Conservation (phyloP, 202 grass and related monocot species). For the Miscanthus sacchariflorus region DNA sequence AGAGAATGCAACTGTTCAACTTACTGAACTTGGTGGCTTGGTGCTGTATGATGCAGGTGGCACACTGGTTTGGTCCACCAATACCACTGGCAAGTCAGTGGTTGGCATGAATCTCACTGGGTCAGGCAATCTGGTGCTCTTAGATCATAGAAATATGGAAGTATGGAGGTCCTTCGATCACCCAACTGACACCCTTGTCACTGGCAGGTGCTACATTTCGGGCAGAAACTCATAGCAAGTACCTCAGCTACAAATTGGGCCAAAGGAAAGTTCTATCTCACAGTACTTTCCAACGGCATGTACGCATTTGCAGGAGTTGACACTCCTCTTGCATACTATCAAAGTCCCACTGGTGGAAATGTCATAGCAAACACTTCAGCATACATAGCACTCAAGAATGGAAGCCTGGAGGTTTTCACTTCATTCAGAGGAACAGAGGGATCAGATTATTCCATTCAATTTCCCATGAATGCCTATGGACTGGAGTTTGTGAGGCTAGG, state of each 20-base stretch:
- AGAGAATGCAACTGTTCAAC: slow-evolving; percentile 54
- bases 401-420: slow-evolving; percentile 45
- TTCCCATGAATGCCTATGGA: background rate
- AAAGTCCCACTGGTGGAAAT: slow-evolving; percentile 14
- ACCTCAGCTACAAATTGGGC: slow-evolving; percentile 18
- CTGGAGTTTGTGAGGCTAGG: slow-evolving; percentile 55
- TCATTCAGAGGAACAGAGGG: background rate
- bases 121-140: slow-evolving; percentile 53
- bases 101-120: slow-evolving; percentile 40
- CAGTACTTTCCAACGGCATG: slow-evolving; percentile 20
- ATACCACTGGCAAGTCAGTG: background rate
- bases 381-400: slow-evolving; percentile 47
- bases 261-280: slow-evolving; percentile 42
- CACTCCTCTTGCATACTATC: slow-evolving; percentile 45
- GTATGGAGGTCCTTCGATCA: slow-evolving; percentile 67
- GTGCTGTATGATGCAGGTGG: slow-evolving; percentile 52
- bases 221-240: slow-evolving; percentile 43
- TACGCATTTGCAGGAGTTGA: slow-evolving; percentile 39
- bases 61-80: slow-evolving; percentile 52
- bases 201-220: slow-evolving; percentile 37
- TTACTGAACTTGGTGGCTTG: slow-evolving; percentile 45
- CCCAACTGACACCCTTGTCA: slow-evolving; percentile 54
- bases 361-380: slow-evolving; percentile 6
- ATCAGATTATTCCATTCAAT: slow-evolving; percentile 10
- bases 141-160: slow-evolving; percentile 20